phyloP scores from a whole-genome alignment of 2,329 filamentous ascomycete genomes.

The Endoconidiophora laricicola region DNA sequence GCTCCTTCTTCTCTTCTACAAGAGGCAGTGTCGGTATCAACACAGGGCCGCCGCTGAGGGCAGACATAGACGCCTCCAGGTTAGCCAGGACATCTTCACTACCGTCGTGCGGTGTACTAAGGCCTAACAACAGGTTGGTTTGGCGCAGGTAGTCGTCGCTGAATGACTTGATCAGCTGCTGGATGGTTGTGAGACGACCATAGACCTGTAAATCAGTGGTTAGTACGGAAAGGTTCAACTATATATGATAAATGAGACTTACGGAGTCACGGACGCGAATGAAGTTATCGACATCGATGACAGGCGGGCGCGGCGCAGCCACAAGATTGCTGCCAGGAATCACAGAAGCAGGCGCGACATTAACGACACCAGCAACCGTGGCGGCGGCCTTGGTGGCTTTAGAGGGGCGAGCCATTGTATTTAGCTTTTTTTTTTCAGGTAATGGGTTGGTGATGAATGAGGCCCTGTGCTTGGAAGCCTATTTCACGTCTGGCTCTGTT shows the following conservation, averaged over 20 bases:
- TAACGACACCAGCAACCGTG: slow-evolving; percentile 19
- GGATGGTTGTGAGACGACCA: slow-evolving; percentile 55
- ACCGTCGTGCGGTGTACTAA: slow-evolving; percentile 32
- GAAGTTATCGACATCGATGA: slow-evolving; percentile 59
- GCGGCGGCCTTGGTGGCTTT: slow-evolving; percentile 26
- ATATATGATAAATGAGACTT: slow-evolving; percentile 25
- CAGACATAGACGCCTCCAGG: slow-evolving; percentile 33
- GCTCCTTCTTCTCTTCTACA: slow-evolving; percentile 64
- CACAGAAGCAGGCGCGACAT: slow-evolving; percentile 23
- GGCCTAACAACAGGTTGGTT: slow-evolving; percentile 66
- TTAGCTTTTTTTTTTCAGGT: slow-evolving; percentile 6
- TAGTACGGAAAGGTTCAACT: background rate
- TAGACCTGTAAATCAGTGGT: slow-evolving; percentile 24
- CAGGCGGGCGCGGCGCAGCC: slow-evolving; percentile 8
- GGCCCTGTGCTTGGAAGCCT: background rate
- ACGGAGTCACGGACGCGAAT: slow-evolving; percentile 68
- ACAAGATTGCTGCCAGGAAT: slow-evolving; percentile 13
- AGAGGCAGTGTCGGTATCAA: slow-evolving; percentile 25
- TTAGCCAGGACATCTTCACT: slow-evolving; percentile 30
- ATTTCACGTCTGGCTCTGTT: no score
- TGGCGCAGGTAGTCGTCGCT: slow-evolving; percentile 76
- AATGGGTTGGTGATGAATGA: background rate
- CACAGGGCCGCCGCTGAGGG: slow-evolving; percentile 28
- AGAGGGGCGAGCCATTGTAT: slow-evolving; percentile 29
- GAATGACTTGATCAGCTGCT: slow-evolving; percentile 63